phyloP scores from a whole-genome alignment of 768 basidiomycete species.

The Dacryopinax spathularia region DNA sequence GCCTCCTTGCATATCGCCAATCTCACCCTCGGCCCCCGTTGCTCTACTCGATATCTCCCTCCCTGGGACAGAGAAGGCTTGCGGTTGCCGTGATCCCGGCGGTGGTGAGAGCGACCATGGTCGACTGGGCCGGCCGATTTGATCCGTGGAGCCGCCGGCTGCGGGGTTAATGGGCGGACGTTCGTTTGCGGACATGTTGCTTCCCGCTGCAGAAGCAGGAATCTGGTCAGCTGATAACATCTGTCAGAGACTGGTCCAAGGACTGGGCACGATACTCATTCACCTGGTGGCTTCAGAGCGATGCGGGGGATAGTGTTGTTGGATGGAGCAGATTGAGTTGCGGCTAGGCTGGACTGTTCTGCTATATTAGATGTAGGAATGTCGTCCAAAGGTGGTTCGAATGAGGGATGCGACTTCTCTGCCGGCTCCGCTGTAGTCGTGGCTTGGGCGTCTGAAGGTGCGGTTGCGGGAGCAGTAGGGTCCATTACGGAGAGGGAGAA shows the following conservation, averaged over 20 bases:
- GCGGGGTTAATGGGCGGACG: not conserved
- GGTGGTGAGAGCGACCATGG: not conserved
- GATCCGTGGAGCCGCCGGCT: not conserved
- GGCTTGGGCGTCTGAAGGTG: not conserved
- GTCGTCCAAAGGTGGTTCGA: not conserved
- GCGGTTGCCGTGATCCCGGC: not conserved
- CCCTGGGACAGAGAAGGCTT: not conserved
- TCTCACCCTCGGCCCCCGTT: not conserved
- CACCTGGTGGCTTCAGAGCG: too few species aligned
- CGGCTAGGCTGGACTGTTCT: not conserved
- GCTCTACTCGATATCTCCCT: too few species aligned
- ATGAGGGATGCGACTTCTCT: not conserved
- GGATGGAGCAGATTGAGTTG: not conserved
- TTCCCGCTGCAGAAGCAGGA: not conserved
- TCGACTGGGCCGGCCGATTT: not conserved
- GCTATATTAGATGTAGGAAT: not conserved
- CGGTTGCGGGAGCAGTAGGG: conserved; percentile 1
- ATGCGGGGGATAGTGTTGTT: not conserved
- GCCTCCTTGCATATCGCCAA: not conserved
- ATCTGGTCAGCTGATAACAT: not conserved
- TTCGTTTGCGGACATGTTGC: not conserved
- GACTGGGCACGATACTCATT: too few species aligned
- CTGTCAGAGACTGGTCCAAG: not conserved
- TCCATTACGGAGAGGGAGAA: not conserved
- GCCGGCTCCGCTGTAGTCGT: conserved; percentile 1